Evolutionary conservation across 2,329 filamentous ascomycete genomes (phyloP), one percentile per base, ranked within the genome.

Genomic region (Beauveria sp.): DNA sequence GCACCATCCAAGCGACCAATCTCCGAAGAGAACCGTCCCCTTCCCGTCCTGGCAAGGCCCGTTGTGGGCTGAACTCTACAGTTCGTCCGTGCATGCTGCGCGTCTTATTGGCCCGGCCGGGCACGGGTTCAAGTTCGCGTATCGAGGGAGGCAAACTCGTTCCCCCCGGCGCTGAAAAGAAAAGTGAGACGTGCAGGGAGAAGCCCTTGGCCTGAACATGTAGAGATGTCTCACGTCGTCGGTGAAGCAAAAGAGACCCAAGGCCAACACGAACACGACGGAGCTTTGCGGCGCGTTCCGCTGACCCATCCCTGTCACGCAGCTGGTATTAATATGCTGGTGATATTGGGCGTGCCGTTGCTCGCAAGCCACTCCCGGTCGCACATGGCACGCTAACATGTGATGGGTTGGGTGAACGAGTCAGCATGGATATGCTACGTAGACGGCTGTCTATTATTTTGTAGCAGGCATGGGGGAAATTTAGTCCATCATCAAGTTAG

Each of bases 1-100:
- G 56, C 56, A 22, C 18, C 7, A 59, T n/a, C 24, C 47, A 24
- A 34, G 24, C 44, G 37, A 44, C 56, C 56, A 59, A 59, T 59
- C 56, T 59, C 48, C 20, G 56, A 18, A 37, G 47, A 59, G 56
- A 52, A 52, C 37, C 18, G 40, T n/a, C 20, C 56, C 10, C 43
- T 58, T 43, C 12, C 56, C 48, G 56, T 51, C 24, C 46, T 41
- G 24, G 44, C 55, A 50, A 37, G 55, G 55, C 30, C 55, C 47
- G 47, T 24, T 44, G 37, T 44, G 48, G 56, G 47, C 56, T 59
- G 47, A 59, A 52, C 55, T 40, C 22, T 28, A 22, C 44, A 16
- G 44, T n/a, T 50, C 18, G 16, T 14, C 46, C 30, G 20, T 12
- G 46, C 55, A 57, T 28, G 9, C 12, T 41, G 20, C 28, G 7